Base-by-base conservation (phyloP, 805 yeast genomes). In the Wickerhamomyces tratensis region DNA sequence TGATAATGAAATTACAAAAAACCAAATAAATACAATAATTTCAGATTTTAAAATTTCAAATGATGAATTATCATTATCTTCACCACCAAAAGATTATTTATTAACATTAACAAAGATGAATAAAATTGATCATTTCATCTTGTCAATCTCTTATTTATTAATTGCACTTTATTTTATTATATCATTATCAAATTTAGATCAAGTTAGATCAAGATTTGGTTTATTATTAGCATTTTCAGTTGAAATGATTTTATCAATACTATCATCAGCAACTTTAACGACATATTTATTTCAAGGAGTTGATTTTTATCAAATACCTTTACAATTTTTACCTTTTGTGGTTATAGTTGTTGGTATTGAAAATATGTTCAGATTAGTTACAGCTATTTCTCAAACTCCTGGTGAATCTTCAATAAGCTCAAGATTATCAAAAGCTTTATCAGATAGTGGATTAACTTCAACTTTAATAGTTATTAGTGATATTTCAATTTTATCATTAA, bases 201-300 rank as follows among this genome's bases (percentile, higher is more conserved):
- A 68, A 12, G 69, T 74, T 9, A 68, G 67, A 39, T 74, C 79
- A 6, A 64, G 67, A 49, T 35, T 57, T 1, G 79, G 81, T 0
- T 54, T 76, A 6, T 46, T 71, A 7, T 31, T 65, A 3, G 77
- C 78, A 3, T 69, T 66, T 41, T 15, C 56, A 2, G 72, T 68
- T 5, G 69, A 76, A 49, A 46, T 62, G 29, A 25, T 46, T 1
- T 48, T 75, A 14, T 51, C 79, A 2, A 42, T 68, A 2, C 53
- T 65, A 29, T 61, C 77, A 0, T 62, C 79, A 10, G 60, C 68
- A 0, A 64, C 79, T 0, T 36, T 73, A 4, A 61, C 72, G 1
- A 63, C 69, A 1, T 61, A 61, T 41, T 46, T 68, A 25, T 63
- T 55, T 43, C 54, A 61, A 25, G 55, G 54, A 11, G 50, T 61